Evolutionary conservation across 805 yeast genomes (phyloP), one percentile per base, ranked within the genome.

Genomic region (Barnettozyma vustinii): DNA sequence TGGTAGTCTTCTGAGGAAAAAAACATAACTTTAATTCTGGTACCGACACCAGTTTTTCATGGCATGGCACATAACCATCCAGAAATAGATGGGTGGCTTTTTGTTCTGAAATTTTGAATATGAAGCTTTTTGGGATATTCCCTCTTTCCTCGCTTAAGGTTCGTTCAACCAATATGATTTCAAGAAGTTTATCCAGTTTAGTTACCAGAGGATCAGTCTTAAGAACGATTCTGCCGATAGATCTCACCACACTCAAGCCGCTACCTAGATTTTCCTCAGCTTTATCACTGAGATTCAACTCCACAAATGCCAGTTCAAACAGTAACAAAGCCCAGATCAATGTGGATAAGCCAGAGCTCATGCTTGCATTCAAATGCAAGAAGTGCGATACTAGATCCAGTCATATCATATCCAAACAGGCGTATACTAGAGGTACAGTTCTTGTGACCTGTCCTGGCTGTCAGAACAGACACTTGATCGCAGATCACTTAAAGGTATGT

Each of bases 291-390:
- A 53, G 57, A 27, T 46, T 45, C 36, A 57, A 56, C 19, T 54
- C 60, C 6, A 52, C 60, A 40, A 19, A 37, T 36, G 44, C 27
- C 23, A 51, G 23, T 33, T 20, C 19, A 3, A 33, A 40, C 3
- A n/a, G n/a, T 23, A 49, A 43, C 2, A 48, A 55, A 26, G 60
- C 64, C 8, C 58, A 61, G 55, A 41, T 79, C 51, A 81, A 84
- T 57, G 75, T 78, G 19, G 94, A 86, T 46, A 80, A 84, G 52
- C 96, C 96, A 2, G 80, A 83, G 64, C 71, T 87, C 53, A 84
- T 89, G 84, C 76, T 92, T 20, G 92, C 96, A 0, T 91, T 92
- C 69, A 92, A 97, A 0, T 92, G 98, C 68, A 92, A 90, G 63
- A 80, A 81, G 55, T 92, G 98, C 67, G 75, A 80, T 42, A 79